Conservation (phyloP, 1,284 basidiomycete genomes). For the Heterobasidion irregulare region DNA sequence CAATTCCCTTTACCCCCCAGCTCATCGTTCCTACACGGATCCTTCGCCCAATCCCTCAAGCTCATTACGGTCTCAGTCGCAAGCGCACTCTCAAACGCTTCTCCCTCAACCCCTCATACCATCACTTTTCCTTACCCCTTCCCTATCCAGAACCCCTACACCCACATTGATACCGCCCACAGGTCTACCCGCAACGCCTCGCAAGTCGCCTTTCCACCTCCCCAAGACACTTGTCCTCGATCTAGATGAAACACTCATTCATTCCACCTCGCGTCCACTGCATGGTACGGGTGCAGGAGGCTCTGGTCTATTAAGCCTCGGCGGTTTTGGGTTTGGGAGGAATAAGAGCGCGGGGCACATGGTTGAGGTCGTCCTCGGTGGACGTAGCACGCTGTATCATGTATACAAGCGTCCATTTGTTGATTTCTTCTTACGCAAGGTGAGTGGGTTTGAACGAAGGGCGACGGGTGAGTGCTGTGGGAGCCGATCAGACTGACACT, state of each 20-base stretch:
- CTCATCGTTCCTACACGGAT: slow-evolving; percentile 8
- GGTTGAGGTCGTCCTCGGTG: slow-evolving; percentile 93
- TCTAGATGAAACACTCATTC: slow-evolving; percentile 96
- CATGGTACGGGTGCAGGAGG: slow-evolving; percentile 26
- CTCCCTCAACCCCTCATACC: slow-evolving; percentile 3
- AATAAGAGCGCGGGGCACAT: slow-evolving; percentile 77
- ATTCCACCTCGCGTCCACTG: slow-evolving; percentile 85
- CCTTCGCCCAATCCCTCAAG: slow-evolving; percentile 3
- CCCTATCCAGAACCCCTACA: slow-evolving; percentile 16
- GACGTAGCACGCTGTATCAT: slow-evolving; percentile 88
- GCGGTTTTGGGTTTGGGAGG: slow-evolving; percentile 39
- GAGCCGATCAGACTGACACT: slow-evolving; percentile 5
- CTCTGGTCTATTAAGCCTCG: slow-evolving; percentile 57
- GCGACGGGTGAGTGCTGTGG: background rate
- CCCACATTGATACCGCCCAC: slow-evolving; percentile 30
- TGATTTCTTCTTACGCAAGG: slow-evolving; percentile 93
- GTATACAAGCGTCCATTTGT: slow-evolving; percentile 98
- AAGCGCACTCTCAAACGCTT: background rate
- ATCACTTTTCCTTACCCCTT: slow-evolving; percentile 18
- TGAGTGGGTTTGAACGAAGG: slow-evolving; percentile 26
- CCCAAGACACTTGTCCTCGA: slow-evolving; percentile 94
- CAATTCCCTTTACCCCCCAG: slow-evolving; percentile 4
- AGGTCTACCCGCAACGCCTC: slow-evolving; percentile 39
- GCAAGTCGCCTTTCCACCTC: slow-evolving; percentile 65
- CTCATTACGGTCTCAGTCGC: background rate